Conservation (phyloP, 495 filamentous ascomycete species). For the Neurospora sp. region DNA sequence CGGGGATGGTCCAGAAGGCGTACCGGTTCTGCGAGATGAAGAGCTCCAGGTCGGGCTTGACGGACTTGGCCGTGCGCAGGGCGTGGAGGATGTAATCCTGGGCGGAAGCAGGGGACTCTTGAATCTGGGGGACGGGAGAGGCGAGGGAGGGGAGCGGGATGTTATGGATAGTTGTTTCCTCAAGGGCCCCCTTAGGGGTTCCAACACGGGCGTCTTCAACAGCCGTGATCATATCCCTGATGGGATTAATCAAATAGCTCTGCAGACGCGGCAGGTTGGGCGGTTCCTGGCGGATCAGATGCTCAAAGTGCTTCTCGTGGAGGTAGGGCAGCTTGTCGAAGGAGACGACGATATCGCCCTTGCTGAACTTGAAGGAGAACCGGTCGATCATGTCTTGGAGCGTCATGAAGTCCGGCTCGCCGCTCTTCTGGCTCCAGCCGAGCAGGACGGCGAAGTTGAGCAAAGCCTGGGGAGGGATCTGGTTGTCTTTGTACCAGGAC, state of each 20-base stretch:
- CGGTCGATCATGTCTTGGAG: conserved; percentile 57
- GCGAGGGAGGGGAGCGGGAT: conserved; percentile 1
- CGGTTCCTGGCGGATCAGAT: conserved; percentile 4
- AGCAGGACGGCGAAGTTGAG: conserved; percentile 77
- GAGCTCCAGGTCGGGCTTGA: conserved; percentile 12
- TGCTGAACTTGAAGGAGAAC: conserved; percentile 79
- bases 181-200: neutral
- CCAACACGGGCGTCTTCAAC: neutral
- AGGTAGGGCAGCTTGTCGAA: conserved; percentile 72
- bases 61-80: conserved; percentile 11
- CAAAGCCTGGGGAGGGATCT: conserved; percentile 63
- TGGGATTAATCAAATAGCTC: conserved; percentile 12
- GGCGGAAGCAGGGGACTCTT: neutral
- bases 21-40: conserved; percentile 52
- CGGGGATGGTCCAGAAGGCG: conserved; percentile 48
- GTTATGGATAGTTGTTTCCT: neutral
- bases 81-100: conserved; percentile 4
- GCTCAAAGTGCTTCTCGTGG: conserved; percentile 56
- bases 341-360: conserved; percentile 79
- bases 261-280: conserved; percentile 1
- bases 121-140: neutral
- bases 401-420: conserved; percentile 52
- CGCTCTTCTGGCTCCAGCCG: conserved; percentile 61
- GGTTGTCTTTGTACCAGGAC: conserved; percentile 52
- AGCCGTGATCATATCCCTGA: neutral